Conservation (phyloP, 345 rosid species). For the Acer campestre region DNA sequence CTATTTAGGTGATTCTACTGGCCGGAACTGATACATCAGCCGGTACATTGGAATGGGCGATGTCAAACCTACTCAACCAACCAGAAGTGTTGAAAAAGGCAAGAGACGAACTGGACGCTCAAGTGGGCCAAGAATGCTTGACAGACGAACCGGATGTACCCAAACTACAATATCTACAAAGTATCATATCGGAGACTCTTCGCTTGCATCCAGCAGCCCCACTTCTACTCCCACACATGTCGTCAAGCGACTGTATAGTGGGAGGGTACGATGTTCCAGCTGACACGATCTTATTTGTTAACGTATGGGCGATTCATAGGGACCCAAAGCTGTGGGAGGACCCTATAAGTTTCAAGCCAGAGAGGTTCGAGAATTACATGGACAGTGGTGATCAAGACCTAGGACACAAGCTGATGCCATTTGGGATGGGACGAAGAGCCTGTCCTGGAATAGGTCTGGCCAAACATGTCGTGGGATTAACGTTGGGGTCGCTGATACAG, state of each 20-base stretch:
- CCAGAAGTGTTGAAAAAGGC: slow-evolving; percentile 41
- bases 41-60: slow-evolving; percentile 61
- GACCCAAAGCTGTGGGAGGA: slow-evolving; percentile 45
- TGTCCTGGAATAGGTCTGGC: slow-evolving; percentile 51
- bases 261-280: slow-evolving; percentile 46
- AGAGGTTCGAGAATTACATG: slow-evolving; percentile 34
- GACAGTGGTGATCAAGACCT: background rate
- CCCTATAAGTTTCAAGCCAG: slow-evolving; percentile 48
- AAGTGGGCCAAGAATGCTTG: slow-evolving; percentile 39
- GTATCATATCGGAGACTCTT: slow-evolving; percentile 43
- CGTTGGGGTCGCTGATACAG: slow-evolving; percentile 46
- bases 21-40: slow-evolving; percentile 57
- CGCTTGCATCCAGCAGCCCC: slow-evolving; percentile 45
- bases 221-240: slow-evolving; percentile 42
- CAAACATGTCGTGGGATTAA: slow-evolving; percentile 33
- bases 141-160: slow-evolving; percentile 38
- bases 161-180: slow-evolving; percentile 40
- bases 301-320: slow-evolving; percentile 51
- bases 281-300: slow-evolving; percentile 37
- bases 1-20: slow-evolving; percentile 10
- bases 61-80: slow-evolving; percentile 41
- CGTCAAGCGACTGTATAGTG: slow-evolving; percentile 42
- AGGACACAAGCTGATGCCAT: slow-evolving; percentile 38
- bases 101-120: slow-evolving; percentile 31
- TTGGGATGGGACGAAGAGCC: slow-evolving; percentile 49